A percentile compares a stretch with the other conserved stretches of the same genome.
Conservation (phyloP, 2,329 filamentous ascomycete species). For the Claviceps arundinis region DNA sequence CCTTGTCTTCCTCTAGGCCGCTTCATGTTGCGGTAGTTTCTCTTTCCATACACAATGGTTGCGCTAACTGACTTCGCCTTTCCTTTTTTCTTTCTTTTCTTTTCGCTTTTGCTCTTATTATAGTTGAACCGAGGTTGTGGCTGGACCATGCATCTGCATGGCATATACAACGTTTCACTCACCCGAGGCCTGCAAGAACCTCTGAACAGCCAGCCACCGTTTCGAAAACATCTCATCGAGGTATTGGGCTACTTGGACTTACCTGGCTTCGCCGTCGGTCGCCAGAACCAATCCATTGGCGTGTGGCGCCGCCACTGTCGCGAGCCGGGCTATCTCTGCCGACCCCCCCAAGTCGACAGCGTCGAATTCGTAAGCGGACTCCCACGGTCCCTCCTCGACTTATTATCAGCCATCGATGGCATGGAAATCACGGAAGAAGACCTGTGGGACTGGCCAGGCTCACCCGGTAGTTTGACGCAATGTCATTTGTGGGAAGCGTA, state of each 20-base stretch:
- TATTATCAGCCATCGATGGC: not conserved
- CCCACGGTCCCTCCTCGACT: constrained; percentile 1
- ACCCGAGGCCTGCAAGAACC: not conserved
- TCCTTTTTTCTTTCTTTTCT: not conserved
- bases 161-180: not conserved
- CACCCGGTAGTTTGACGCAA: not conserved
- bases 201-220: not conserved
- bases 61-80: not conserved
- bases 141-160: constrained; percentile 3
- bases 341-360: constrained; percentile 1
- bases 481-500: constrained; percentile 2
- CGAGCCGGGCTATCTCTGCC: constrained; percentile 1
- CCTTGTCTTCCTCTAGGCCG: too few species aligned
- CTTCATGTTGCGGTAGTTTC: not conserved
- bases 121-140: not conserved
- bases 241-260: constrained; percentile 1
- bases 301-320: constrained; percentile 2
- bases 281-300: not conserved
- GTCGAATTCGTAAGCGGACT: constrained; percentile 1
- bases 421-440: constrained; percentile 1
- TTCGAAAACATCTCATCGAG: not conserved
- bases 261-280: constrained; percentile 1
- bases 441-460: constrained; percentile 2
- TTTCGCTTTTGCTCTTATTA: not conserved
- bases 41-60: not conserved